A percentile compares a stretch with the other conserved stretches of the same genome.
Evolutionary conservation across 2,329 filamentous ascomycete genomes (phyloP).

Genomic region (Cladosporium sphaerospermum): DNA sequence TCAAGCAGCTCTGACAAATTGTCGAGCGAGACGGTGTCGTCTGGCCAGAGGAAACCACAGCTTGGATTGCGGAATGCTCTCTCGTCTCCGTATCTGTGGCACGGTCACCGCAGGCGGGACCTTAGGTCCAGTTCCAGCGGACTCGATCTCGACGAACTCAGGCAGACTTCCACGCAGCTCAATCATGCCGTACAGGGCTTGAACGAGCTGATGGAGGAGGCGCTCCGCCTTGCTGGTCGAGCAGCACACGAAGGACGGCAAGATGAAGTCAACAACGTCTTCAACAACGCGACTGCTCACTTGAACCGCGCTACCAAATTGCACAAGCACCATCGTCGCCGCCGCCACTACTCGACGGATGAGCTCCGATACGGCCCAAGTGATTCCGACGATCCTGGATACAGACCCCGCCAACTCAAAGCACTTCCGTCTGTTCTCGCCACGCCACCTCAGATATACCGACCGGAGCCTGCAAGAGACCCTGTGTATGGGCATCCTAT

Average conservation of each 20-base stretch:
- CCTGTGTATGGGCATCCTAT: slow-evolving; percentile 3
- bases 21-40: background rate
- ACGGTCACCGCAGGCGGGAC: background rate
- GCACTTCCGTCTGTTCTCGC: background rate
- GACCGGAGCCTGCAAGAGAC: slow-evolving; percentile 2
- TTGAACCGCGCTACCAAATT: slow-evolving; percentile 28
- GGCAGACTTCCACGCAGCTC: slow-evolving; percentile 12
- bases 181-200: slow-evolving; percentile 33
- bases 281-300: slow-evolving; percentile 34
- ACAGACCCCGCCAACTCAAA: background rate
- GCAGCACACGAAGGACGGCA: slow-evolving; percentile 28
- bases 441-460: background rate
- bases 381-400: background rate
- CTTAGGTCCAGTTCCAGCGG: background rate
- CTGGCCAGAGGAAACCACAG: slow-evolving; percentile 1
- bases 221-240: slow-evolving; percentile 32
- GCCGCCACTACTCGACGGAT: background rate
- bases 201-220: slow-evolving; percentile 40
- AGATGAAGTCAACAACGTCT: slow-evolving; percentile 35
- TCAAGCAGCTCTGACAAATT: background rate
- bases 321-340: slow-evolving; percentile 1
- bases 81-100: slow-evolving; percentile 5
- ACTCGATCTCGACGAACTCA: slow-evolving; percentile 1
- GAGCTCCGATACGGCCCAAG: background rate
- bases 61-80: background rate